Evolutionary conservation across 768 basidiomycete species (phyloP).

Genomic region (Hemileccinum rubropunctum): DNA sequence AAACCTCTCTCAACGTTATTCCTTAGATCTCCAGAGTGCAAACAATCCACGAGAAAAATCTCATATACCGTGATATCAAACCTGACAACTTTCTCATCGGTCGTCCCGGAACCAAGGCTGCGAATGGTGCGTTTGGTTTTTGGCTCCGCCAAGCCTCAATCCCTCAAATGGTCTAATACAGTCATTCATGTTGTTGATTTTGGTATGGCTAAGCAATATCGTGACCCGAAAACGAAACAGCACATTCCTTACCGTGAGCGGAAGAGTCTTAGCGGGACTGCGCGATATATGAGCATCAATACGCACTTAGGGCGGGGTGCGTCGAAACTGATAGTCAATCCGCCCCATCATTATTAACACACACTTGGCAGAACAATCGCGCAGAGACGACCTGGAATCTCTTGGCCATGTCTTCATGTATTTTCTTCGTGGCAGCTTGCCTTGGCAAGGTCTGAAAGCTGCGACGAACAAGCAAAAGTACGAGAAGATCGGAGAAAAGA

Average conservation of each 20-base stretch:
- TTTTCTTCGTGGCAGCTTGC: constrained; percentile 92
- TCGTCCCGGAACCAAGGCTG: constrained; percentile 84
- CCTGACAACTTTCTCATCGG: constrained; percentile 99
- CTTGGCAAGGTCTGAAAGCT: constrained; percentile 99
- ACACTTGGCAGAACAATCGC: constrained; percentile 66
- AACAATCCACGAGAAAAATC: constrained; percentile 98
- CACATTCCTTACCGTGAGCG: constrained; percentile 99
- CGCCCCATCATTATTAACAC: constrained; percentile 2
- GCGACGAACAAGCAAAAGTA: constrained; percentile 99
- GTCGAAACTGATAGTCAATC: constrained; percentile 13
- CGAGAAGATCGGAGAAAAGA: constrained; percentile 99
- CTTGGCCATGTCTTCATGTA: constrained; percentile 99
- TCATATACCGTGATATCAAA: constrained; percentile 99
- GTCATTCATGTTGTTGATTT: constrained; percentile 96
- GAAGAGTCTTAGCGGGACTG: constrained; percentile 95
- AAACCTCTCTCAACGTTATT: constrained; percentile 4
- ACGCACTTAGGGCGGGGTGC: constrained; percentile 95
- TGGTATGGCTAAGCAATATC: constrained; percentile 99
- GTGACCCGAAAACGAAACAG: constrained; percentile 98
- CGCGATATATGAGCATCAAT: constrained; percentile 99
- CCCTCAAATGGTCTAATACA: constrained; percentile 26
- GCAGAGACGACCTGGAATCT: constrained; percentile 97
- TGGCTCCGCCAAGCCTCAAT: not conserved
- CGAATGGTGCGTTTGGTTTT: constrained; percentile 55
- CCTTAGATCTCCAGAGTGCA: constrained; percentile 88